These are phyloP conservation scores for Scedosporium boydii DNA, from an alignment of 2,329 filamentous ascomycete species.

Conservation along the genomic window DNA sequence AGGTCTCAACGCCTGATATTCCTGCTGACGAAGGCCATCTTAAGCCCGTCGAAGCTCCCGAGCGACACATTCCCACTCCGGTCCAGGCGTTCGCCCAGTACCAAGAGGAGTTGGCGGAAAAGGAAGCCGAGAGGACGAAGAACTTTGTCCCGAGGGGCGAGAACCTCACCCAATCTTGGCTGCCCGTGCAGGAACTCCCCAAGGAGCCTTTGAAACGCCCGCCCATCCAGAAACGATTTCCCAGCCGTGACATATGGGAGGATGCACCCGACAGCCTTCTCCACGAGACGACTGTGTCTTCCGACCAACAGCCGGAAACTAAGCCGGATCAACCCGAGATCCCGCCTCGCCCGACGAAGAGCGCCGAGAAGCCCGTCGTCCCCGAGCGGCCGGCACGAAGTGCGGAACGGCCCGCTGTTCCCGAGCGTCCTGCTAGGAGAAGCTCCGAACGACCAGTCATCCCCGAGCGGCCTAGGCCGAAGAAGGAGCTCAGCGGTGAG, in stretches of 20 bases:
- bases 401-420: not conserved
- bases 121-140: slow-evolving; percentile 35
- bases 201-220: slow-evolving; percentile 36
- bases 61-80: slow-evolving; percentile 39
- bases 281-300: slow-evolving; percentile 63
- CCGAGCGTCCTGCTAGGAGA: slow-evolving; percentile 18
- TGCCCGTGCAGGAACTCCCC: slow-evolving; percentile 4
- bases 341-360: not conserved
- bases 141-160: slow-evolving; percentile 33
- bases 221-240: slow-evolving; percentile 62
- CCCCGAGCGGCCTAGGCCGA: slow-evolving; percentile 48
- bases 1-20: slow-evolving; percentile 68
- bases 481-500: slow-evolving; percentile 23
- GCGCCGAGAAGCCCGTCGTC: not conserved
- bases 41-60: slow-evolving; percentile 17
- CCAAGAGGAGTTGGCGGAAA: slow-evolving; percentile 55
- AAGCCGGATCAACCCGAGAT: slow-evolving; percentile 14
- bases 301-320: slow-evolving; percentile 17
- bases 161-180: slow-evolving; percentile 6
- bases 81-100: slow-evolving; percentile 57
- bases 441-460: slow-evolving; percentile 15
- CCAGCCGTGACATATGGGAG: slow-evolving; percentile 91
- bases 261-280: slow-evolving; percentile 78
- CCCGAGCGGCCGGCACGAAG: not conserved
- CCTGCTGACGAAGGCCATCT: slow-evolving; percentile 17